A percentile compares a stretch with the other conserved stretches of the same genome.
phyloP scores from a whole-genome alignment of 352 stramenopile species.

The Phytopythium boreale region DNA sequence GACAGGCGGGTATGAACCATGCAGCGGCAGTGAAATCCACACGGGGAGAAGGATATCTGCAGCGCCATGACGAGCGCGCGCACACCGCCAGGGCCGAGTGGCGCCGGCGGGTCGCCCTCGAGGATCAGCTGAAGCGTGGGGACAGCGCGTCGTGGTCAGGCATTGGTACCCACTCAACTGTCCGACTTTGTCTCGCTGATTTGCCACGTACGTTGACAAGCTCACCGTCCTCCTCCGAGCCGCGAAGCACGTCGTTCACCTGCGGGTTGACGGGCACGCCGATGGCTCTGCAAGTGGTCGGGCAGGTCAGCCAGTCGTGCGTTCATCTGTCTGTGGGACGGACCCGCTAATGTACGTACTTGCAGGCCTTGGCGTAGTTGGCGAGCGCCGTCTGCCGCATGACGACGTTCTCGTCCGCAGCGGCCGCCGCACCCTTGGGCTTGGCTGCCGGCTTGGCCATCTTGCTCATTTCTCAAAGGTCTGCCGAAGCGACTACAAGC shows the following conservation, averaged over 20 bases:
- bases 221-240: slow-evolving; percentile 64
- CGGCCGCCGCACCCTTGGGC: slow-evolving; percentile 45
- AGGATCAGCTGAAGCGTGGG: slow-evolving; percentile 55
- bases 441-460: slow-evolving; percentile 35
- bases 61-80: slow-evolving; percentile 68
- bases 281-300: slow-evolving; percentile 41
- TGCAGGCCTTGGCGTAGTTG: slow-evolving; percentile 81
- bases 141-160: background rate
- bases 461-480: slow-evolving; percentile 43
- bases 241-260: slow-evolving; percentile 67
- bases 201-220: slow-evolving; percentile 54
- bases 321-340: too few species aligned
- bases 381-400: slow-evolving; percentile 53
- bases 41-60: slow-evolving; percentile 65
- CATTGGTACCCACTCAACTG: background rate
- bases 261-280: slow-evolving; percentile 60
- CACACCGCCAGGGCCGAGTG: slow-evolving; percentile 56
- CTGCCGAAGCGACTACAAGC: background rate
- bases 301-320: too few species aligned
- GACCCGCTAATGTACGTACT: too few species aligned
- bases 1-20: background rate
- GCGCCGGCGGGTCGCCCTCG: slow-evolving; percentile 61
- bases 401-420: slow-evolving; percentile 64
- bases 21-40: background rate
- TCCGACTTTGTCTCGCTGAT: background rate